Percentiles rank a stretch among this genome's conserved stretches.
These are phyloP conservation scores for Tylopilus felleus DNA, from an alignment of 768 basidiomycete genomes.

Conservation along the genomic window DNA sequence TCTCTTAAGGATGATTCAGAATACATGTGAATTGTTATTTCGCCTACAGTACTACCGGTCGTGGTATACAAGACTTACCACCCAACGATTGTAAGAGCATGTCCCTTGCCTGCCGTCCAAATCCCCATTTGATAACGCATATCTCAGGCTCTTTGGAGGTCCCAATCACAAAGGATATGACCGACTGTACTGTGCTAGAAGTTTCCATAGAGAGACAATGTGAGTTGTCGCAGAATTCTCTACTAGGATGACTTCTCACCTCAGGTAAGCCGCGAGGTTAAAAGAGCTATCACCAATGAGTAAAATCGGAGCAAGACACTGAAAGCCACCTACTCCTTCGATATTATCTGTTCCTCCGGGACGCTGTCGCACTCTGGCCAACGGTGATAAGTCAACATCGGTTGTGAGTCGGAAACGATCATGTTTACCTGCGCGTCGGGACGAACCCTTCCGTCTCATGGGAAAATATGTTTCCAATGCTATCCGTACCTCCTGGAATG, in stretches of 20 bases:
- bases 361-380: constrained; percentile 56
- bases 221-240: background rate
- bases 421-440: constrained; percentile 61
- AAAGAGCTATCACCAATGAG: constrained; percentile 28
- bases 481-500: constrained; percentile 28
- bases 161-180: background rate
- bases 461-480: constrained; percentile 43
- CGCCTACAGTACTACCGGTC: background rate
- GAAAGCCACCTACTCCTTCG: constrained; percentile 31
- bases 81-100: background rate
- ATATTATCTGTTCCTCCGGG: constrained; percentile 69
- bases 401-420: background rate
- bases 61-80: background rate
- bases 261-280: constrained; percentile 3
- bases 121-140: too few species aligned
- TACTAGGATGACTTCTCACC: background rate
- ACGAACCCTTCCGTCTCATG: constrained; percentile 48
- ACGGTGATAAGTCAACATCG: background rate
- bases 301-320: background rate
- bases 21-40: background rate
- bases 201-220: background rate
- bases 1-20: background rate
- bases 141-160: background rate
- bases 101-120: too few species aligned
- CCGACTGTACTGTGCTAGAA: background rate